These are phyloP conservation scores for Aleurites moluccanus DNA, from an alignment of 441 rosid species.

Conservation along the genomic window DNA sequence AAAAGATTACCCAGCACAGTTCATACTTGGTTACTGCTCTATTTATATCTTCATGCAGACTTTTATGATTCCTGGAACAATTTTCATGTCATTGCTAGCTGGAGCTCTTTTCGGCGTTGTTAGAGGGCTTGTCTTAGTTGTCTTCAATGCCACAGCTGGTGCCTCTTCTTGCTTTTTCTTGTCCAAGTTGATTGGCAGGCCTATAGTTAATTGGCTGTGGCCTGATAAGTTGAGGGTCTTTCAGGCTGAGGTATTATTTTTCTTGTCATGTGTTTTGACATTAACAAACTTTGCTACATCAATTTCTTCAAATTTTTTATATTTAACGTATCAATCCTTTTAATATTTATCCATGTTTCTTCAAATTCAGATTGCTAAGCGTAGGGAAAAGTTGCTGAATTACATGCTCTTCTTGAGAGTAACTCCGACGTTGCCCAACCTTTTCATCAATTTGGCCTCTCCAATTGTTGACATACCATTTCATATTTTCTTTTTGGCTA, in stretches of 20 bases:
- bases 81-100: conserved; percentile 96
- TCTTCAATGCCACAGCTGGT: conserved; percentile 91
- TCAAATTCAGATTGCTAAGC: conserved; percentile 69
- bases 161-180: conserved; percentile 91
- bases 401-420: conserved; percentile 94
- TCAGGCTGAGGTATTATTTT: conserved; percentile 72
- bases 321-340: background rate
- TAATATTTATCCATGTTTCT: conserved; percentile 4
- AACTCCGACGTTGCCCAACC: conserved; percentile 93
- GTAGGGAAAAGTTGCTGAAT: conserved; percentile 85
- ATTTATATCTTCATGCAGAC: conserved; percentile 98
- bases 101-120: conserved; percentile 96
- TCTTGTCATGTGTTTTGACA: conserved; percentile 1
- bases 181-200: conserved; percentile 91
- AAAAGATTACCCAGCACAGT: conserved; percentile 71
- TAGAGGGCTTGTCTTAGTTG: conserved; percentile 82
- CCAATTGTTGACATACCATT: conserved; percentile 96
- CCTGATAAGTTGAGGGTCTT: conserved; percentile 88
- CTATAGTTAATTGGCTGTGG: conserved; percentile 90
- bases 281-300: conserved; percentile 6
- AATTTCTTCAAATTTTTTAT: background rate
- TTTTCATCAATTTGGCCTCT: conserved; percentile 94
- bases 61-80: conserved; percentile 99
- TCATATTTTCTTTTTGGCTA: conserved; percentile 90
- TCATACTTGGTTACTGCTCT: conserved; percentile 89